phyloP scores from a whole-genome alignment of 1,284 basidiomycete species.

The Melampsora americana region DNA sequence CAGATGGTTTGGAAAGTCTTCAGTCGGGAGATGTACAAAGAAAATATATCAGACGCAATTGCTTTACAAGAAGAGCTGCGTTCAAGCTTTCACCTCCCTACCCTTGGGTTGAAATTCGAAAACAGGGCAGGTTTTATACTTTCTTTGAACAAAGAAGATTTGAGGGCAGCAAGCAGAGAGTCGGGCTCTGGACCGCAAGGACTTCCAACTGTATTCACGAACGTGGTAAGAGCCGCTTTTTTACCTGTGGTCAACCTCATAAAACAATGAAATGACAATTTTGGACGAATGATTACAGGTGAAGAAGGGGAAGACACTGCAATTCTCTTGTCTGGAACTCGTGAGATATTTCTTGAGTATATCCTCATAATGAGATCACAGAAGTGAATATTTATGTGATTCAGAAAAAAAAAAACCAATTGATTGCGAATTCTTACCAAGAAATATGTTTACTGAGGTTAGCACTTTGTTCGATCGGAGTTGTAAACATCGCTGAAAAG shows the following conservation, averaged over 20 bases:
- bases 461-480: background rate
- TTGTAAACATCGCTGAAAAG: background rate
- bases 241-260: background rate
- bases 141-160: constrained; percentile 45
- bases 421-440: constrained; percentile 49
- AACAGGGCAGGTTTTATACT: constrained; percentile 46
- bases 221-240: constrained; percentile 47
- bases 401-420: constrained; percentile 49
- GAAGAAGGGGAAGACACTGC: constrained; percentile 49
- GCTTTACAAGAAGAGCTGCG: constrained; percentile 45
- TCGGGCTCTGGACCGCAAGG: constrained; percentile 17
- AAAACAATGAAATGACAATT: background rate
- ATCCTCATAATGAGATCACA: background rate
- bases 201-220: constrained; percentile 46
- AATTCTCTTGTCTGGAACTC: constrained; percentile 50
- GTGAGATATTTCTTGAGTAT: constrained; percentile 26
- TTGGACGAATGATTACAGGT: constrained; percentile 35
- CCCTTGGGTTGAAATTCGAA: constrained; percentile 43
- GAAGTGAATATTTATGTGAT: background rate
- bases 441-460: constrained; percentile 49
- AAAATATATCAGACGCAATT: constrained; percentile 47
- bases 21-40: constrained; percentile 43
- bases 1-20: background rate
- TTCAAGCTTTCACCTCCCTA: constrained; percentile 41
- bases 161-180: constrained; percentile 33